Base-by-base conservation (phyloP, 805 yeast species). In the Nakazawaea ernobii region DNA sequence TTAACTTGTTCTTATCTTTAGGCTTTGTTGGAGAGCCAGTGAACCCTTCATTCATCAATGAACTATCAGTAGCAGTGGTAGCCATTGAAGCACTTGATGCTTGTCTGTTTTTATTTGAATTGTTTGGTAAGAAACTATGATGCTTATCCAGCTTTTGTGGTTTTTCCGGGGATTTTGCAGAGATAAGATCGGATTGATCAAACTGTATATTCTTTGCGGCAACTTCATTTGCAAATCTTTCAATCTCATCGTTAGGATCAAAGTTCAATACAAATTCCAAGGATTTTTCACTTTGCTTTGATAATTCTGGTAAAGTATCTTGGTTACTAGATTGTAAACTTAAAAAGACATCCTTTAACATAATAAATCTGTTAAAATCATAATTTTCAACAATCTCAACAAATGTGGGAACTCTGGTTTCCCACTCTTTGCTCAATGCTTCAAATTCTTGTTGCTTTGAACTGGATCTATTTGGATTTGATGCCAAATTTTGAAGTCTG, bases 301-400 rank as follows among this genome's bases (percentile, higher is more conserved):
- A 69, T 35, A 70, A 66, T 32, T 62, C 62, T 52, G 71, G 73
- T 29, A 80, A 58, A 41, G 70, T 68, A 58, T 84, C 89, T 39
- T 75, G 72, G 48, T 74, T 68, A 37, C 80, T 75, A 13, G 88
- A 78, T 60, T 81, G 78, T 58, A 80, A 83, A 58, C 80, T 80
- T 43, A 82, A 69, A 48, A 91, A 71, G 47, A 82, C 74, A 46
- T 81, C 82, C 59, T 87, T 83, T 51, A 88, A 68, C 49, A 80
- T 73, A 50, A 66, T 71, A 63, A 79, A 72, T 66, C 87, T 80
- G 63, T 68, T 68, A 57, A 68, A 73, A 61, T 89, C 95, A 55
- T 84, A 80, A 52, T 71, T 73, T 59, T 88, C 94, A 60, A 89
- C 84, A 53, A 79, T 79, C 55, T 82, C 83, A 59, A 86, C 84